These are phyloP conservation scores for Silene vulgaris DNA, from an alignment of 179 eudicot genomes.

Conservation along the genomic window DNA sequence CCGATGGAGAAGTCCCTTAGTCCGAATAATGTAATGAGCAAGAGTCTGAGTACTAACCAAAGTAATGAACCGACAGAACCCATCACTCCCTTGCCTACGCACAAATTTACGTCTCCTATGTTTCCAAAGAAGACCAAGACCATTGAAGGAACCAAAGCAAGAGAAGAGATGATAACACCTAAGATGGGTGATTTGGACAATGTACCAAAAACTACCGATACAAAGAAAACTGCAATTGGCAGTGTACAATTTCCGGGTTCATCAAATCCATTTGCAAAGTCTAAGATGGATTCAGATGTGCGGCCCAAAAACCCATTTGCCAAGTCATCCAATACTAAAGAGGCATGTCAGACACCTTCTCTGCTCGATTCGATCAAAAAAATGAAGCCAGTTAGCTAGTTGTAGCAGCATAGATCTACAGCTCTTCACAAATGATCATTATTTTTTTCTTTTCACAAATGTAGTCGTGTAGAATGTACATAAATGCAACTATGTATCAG, in stretches of 20 bases:
- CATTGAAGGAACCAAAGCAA: conserved; percentile 38
- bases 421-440: conserved; percentile 12
- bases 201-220: conserved; percentile 16
- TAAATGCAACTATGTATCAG: conserved; percentile 14
- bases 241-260: conserved; percentile 31
- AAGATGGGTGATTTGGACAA: conserved; percentile 29
- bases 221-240: conserved; percentile 8
- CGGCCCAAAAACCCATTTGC: conserved; percentile 72
- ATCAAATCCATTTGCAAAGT: conserved; percentile 71
- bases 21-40: conserved; percentile 25
- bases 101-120: conserved; percentile 38
- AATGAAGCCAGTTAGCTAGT: conserved; percentile 41
- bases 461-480: conserved; percentile 3
- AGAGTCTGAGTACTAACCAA: conserved; percentile 31
- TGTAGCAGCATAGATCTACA: not conserved
- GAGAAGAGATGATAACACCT: conserved; percentile 30
- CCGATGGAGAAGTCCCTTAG: conserved; percentile 13
- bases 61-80: conserved; percentile 43
- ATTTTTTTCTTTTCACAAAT: not conserved
- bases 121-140: conserved; percentile 42
- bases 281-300: conserved; percentile 41
- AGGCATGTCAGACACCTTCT: conserved; percentile 47
- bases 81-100: conserved; percentile 30
- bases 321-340: conserved; percentile 45
- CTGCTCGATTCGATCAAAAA: conserved; percentile 73